Evolutionary conservation across 768 basidiomycete genomes (phyloP), one percentile per base, ranked within the genome.

Genomic region (Tephrocybe sp.): DNA sequence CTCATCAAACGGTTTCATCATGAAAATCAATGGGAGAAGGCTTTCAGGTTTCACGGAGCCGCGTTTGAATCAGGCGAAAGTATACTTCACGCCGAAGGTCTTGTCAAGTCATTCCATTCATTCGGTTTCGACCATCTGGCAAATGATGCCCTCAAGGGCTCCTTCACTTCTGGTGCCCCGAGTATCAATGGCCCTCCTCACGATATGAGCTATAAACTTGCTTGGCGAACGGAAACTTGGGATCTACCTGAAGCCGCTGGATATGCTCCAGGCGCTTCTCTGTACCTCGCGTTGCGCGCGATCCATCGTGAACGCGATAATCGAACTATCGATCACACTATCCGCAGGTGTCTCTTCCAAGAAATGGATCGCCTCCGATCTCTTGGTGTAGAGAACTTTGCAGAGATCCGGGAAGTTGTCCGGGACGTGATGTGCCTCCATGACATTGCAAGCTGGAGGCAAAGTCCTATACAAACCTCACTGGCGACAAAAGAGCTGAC

Each of bases 221-320:
- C 89, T 13, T 98, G 97, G 97, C 78, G 94, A 39, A 95, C 94
- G 0, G 91, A 88, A 53, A 86, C 84, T 1, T 99, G 97, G 97
- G 94, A 98, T 66, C 71, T 99, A 21, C 94, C 94, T 1, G 80
- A 88, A 42, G 71, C 73, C 9, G 65, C 67, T 1, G 66, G 72
- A 45, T 68, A 69, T 19, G 70, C 70, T 22, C 64, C 81, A 8
- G 82, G 80, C 19, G 74, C 78, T 12, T 69, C 84, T 1, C 69
- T 97, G 3, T 99, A 95, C 65, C 73, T 77, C 25, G 84, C 90
- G 3, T 72, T 99, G 27, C 81, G 88, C 34, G 83, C 91, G 0
- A 69, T 92, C n/a, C 82, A 94, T 56, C 80, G 89, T 4, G 91
- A 91, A 61, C 78, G 90, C 33, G 82, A 86, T 59, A 60, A 67